Base-by-base conservation (phyloP, 805 yeast genomes). In the Zygosaccharomyces kombuchaensis region DNA sequence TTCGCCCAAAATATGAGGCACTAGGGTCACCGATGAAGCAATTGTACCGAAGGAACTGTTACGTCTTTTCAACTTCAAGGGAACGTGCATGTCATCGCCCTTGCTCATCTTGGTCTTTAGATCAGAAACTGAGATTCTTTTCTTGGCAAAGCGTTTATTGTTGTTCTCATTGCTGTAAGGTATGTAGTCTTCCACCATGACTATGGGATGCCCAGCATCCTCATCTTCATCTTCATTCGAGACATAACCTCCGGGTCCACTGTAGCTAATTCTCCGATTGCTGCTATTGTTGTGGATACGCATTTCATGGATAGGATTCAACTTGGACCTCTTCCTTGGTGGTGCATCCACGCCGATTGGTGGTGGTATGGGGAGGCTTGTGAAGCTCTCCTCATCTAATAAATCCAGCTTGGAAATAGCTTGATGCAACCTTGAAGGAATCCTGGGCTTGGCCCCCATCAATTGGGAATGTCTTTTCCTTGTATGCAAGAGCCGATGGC, bases 141-240 rank as follows among this genome's bases (percentile, higher is more conserved):
- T 60, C 44, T 45, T 52, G 25, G 50, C 46, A 13, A 45, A 36
- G 2, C 21, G 26, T 9, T 37, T 16, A 6, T 29, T 31, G 6
- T 34, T 17, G 9, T 21, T 31, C 6, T 53, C 54, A 36, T 36
- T 22, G 19, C 43, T 53, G 19, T 47, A 42, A 1, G 57, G 53
- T 10, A 62, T 60, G 41, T 62, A 62, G 36, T 62, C 67, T 39
- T 62, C 67, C 2, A 62, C 57, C 37, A 62, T 40, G 2, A 62
- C 60, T 27, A 61, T 55, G 8, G 63, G 63, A 27, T 52, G 56
- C 19, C 41, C 47, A 16, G 46, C 39, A 10, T 44, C 46, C 25
- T 44, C 54, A 14, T 43, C 48, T 13, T 26, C 41, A 8, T 46
- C 50, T 6, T 37, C 43, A 10, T 44, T 36, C 30, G 21, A 42